A percentile compares a stretch with the other conserved stretches of the same genome.
Conservation (phyloP, 192 early-diverging fungal genomes). For the Chytriomyces sp. region DNA sequence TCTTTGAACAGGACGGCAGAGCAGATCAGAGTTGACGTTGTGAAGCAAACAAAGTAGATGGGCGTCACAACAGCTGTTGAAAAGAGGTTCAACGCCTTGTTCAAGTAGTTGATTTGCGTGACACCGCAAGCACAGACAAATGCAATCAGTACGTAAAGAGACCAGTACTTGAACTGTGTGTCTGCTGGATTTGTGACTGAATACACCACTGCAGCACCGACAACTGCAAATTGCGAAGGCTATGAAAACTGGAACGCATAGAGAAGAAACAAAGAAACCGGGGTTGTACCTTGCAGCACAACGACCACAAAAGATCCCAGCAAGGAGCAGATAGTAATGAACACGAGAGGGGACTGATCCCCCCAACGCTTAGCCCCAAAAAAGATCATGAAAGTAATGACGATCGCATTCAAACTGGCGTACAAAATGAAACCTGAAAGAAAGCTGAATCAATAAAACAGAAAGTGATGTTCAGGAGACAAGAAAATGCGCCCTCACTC, state of each 20-base stretch:
- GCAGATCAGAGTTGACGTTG: slow-evolving; percentile 90
- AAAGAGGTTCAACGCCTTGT: slow-evolving; percentile 93
- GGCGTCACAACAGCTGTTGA: slow-evolving; percentile 74
- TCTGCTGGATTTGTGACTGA: slow-evolving; percentile 91
- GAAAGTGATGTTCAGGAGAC: neutral
- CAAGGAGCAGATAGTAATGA: slow-evolving; percentile 93
- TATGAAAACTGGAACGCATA: neutral
- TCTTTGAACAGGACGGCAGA: slow-evolving; percentile 90
- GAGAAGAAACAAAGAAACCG: too few relatives aligned
- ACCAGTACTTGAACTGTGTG: slow-evolving; percentile 89
- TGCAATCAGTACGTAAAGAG: slow-evolving; percentile 86
- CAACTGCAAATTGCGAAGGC: slow-evolving; percentile 58
- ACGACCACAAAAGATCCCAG: slow-evolving; percentile 80
- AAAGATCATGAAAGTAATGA: slow-evolving; percentile 70
- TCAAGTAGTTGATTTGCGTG: slow-evolving; percentile 98
- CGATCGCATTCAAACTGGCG: slow-evolving; percentile 64
- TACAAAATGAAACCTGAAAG: slow-evolving; percentile 80
- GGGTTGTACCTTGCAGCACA: neutral
- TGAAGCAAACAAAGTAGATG: slow-evolving; percentile 98
- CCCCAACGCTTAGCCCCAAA: slow-evolving; percentile 80
- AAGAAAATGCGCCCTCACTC: slow-evolving; percentile 35
- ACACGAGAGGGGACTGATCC: slow-evolving; percentile 80
- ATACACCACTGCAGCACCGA: slow-evolving; percentile 90
- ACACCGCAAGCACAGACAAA: slow-evolving; percentile 81
- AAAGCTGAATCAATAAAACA: neutral